Conservation (phyloP, 2,329 filamentous ascomycete species). For the Sporothrix globosa region DNA sequence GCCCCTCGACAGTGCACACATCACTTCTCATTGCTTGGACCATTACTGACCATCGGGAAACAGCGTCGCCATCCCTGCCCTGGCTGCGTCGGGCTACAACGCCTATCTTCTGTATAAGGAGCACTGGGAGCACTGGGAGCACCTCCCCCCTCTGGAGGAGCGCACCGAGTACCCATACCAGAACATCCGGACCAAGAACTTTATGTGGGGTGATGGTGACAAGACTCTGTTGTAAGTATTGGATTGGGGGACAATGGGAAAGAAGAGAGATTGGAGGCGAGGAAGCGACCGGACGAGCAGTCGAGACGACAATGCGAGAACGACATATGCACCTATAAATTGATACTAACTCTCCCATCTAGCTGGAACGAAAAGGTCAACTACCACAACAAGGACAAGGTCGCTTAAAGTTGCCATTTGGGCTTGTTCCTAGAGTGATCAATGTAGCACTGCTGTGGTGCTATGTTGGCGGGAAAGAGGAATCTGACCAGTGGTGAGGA, state of each 20-base stretch:
- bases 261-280: neutral
- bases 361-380: conserved; percentile 96
- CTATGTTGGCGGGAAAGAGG: conserved; percentile 1
- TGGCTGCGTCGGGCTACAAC: conserved; percentile 75
- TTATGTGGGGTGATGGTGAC: conserved; percentile 90
- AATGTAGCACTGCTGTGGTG: conserved; percentile 13
- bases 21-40: neutral
- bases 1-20: too few relatives aligned
- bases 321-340: neutral
- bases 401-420: conserved; percentile 37
- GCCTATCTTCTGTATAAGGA: conserved; percentile 90
- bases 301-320: neutral
- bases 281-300: neutral
- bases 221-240: conserved; percentile 56
- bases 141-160: conserved; percentile 86
- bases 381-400: conserved; percentile 93
- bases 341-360: conserved; percentile 31
- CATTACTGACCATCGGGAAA: conserved; percentile 27
- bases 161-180: conserved; percentile 92
- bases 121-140: conserved; percentile 95
- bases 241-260: neutral
- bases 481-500: neutral
- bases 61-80: conserved; percentile 74
- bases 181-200: conserved; percentile 98
- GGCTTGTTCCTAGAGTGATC: neutral